phyloP scores from a whole-genome alignment of 2,329 filamentous ascomycete species.

The Pseudogymnoascus sp. region DNA sequence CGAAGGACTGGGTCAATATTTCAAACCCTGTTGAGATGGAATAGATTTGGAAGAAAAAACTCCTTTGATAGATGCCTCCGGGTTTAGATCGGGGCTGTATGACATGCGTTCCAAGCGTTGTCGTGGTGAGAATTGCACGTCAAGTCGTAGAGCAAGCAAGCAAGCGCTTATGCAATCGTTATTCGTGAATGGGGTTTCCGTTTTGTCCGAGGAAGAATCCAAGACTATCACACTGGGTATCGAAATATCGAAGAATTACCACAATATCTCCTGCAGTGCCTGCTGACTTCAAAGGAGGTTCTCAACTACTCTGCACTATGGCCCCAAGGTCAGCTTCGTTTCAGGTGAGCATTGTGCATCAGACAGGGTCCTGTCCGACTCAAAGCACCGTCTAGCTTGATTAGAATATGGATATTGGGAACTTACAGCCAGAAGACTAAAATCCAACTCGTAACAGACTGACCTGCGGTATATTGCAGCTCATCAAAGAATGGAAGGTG shows the following conservation, averaged over 20 bases:
- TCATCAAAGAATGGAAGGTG: conserved; percentile 8
- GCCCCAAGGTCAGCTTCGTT: conserved; percentile 2
- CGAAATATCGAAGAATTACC: conserved; percentile 6
- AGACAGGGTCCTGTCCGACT: background rate
- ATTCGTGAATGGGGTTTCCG: background rate
- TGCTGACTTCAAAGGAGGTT: conserved; percentile 70
- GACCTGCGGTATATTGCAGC: background rate
- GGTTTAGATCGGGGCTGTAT: conserved; percentile 3
- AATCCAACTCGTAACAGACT: conserved; percentile 4
- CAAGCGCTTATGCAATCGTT: conserved; percentile 7
- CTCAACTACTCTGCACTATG: conserved; percentile 23
- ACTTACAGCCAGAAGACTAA: conserved; percentile 1
- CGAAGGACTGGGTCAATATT: background rate
- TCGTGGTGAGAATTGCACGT: conserved; percentile 7
- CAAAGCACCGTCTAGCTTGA: background rate
- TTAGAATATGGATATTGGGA: background rate
- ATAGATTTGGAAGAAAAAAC: conserved; percentile 5
- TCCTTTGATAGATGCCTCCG: conserved; percentile 1
- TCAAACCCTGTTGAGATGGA: conserved; percentile 4
- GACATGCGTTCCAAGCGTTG: conserved; percentile 4
- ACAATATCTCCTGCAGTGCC: conserved; percentile 65
- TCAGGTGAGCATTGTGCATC: background rate
- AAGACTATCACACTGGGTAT: conserved; percentile 21
- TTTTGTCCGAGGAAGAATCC: conserved; percentile 24
- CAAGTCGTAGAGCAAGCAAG: conserved; percentile 1